A percentile compares a stretch with the other conserved stretches of the same genome.
Evolutionary conservation across 139 green algal species (phyloP).

Genomic region (Gonium pectorale): DNA sequence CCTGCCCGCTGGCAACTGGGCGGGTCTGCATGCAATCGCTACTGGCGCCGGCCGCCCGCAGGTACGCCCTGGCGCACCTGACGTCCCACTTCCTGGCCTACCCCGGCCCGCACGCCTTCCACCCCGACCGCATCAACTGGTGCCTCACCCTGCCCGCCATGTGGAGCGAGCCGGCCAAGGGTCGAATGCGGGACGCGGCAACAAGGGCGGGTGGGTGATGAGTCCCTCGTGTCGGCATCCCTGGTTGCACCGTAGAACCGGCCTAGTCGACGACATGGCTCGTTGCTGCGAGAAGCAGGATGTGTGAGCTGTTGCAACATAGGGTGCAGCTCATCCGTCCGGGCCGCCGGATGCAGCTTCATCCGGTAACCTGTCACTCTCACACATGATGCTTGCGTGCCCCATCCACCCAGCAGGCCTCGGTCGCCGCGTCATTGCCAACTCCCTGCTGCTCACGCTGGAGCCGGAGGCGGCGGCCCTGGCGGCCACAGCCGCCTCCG

Average conservation of each 20-base stretch:
- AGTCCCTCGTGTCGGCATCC: no score
- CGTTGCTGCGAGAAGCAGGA: neutral
- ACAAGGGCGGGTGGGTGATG: neutral
- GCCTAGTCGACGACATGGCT: neutral
- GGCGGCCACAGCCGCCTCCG: neutral
- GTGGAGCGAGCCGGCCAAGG: conserved; percentile 39
- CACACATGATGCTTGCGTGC: neutral
- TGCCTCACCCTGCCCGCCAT: conserved; percentile 50
- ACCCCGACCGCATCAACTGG: conserved; percentile 25
- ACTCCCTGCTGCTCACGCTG: conserved; percentile 11
- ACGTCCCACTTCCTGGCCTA: neutral
- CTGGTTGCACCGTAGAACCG: neutral
- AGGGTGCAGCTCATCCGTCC: no score
- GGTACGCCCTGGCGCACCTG: neutral
- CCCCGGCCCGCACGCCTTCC: neutral
- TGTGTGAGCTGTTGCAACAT: neutral
- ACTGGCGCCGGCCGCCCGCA: no score
- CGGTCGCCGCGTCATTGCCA: neutral
- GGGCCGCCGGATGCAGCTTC: neutral
- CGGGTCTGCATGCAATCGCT: no score
- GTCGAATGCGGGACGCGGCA: conserved; percentile 6
- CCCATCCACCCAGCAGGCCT: neutral
- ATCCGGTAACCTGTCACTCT: neutral
- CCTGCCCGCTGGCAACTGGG: no score
- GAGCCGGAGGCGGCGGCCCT: conserved; percentile 30